phyloP scores from a whole-genome alignment of 2,329 filamentous ascomycete species.

The Aspergillus sp. region DNA sequence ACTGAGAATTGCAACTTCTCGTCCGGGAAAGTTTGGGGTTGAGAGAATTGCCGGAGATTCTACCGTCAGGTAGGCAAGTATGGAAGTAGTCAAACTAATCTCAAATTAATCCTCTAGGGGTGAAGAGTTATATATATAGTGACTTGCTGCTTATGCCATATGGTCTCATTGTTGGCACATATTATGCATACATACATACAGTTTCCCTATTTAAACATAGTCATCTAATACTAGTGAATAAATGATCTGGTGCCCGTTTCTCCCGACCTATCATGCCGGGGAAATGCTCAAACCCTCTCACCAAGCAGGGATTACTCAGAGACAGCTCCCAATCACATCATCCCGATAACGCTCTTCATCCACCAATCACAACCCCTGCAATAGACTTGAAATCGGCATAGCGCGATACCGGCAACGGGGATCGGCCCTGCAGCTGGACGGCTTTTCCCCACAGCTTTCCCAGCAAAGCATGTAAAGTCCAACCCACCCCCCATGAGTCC shows the following conservation, averaged over 20 bases:
- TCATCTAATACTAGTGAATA: neutral
- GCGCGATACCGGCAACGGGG: conserved; percentile 27
- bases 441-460: conserved; percentile 23
- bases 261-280: neutral
- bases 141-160: neutral
- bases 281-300: neutral
- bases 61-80: too few species aligned
- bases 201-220: too few species aligned
- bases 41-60: neutral
- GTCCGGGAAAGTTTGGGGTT: conserved; percentile 3
- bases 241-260: neutral
- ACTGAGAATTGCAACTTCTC: conserved; percentile 18
- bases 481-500: too few species aligned
- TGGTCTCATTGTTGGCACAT: neutral
- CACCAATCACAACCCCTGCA: conserved; percentile 24
- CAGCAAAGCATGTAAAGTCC: neutral
- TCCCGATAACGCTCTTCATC: conserved; percentile 24
- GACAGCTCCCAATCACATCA: conserved; percentile 26
- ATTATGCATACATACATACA: too few species aligned
- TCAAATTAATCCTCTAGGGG: too few species aligned
- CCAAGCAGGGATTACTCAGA: conserved; percentile 4
- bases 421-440: conserved; percentile 29
- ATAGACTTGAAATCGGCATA: conserved; percentile 21
- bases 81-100: too few species aligned
- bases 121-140: too few species aligned